These are phyloP conservation scores for Pelargonium nanum DNA, from an alignment of 345 rosid genomes.

Conservation along the genomic window DNA sequence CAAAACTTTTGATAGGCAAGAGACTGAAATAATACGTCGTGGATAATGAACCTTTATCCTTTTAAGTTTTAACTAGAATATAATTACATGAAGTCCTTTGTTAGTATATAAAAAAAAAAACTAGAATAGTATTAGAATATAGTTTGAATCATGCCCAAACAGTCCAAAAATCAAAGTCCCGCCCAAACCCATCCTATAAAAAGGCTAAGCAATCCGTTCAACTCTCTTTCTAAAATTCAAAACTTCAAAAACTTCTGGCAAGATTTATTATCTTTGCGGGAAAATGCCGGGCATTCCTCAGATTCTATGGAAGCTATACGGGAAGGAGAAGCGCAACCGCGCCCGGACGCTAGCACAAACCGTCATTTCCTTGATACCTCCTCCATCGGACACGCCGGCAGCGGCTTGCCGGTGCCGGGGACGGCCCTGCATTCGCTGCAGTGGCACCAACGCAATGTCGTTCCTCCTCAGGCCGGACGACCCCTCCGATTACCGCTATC, in stretches of 20 bases:
- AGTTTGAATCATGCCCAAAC: background rate
- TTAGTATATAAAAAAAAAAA: too few relatives aligned
- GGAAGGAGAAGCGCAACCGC: too few relatives aligned
- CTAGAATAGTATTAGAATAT: too few relatives aligned
- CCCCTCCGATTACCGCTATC: slow-evolving; percentile 41
- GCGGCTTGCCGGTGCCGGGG: slow-evolving; percentile 27
- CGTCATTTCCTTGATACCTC: slow-evolving; percentile 26
- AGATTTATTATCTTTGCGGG: background rate
- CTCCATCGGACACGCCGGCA: background rate
- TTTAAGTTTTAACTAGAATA: too few relatives aligned
- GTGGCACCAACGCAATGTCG: slow-evolving; percentile 16
- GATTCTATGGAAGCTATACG: slow-evolving; percentile 45
- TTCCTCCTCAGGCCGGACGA: slow-evolving; percentile 43
- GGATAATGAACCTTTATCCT: too few relatives aligned
- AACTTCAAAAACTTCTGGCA: background rate
- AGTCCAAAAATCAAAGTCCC: background rate
- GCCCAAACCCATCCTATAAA: background rate
- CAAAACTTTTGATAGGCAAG: too few relatives aligned
- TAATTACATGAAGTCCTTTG: too few relatives aligned
- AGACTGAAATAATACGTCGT: too few relatives aligned
- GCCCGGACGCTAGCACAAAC: slow-evolving; percentile 35
- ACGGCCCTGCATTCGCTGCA: slow-evolving; percentile 27
- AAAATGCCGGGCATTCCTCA: slow-evolving; percentile 41
- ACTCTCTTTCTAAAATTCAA: background rate
- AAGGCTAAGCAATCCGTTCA: background rate